Base-by-base conservation (phyloP, 208 protist genomes). In the Trypanosoma melophagium region DNA sequence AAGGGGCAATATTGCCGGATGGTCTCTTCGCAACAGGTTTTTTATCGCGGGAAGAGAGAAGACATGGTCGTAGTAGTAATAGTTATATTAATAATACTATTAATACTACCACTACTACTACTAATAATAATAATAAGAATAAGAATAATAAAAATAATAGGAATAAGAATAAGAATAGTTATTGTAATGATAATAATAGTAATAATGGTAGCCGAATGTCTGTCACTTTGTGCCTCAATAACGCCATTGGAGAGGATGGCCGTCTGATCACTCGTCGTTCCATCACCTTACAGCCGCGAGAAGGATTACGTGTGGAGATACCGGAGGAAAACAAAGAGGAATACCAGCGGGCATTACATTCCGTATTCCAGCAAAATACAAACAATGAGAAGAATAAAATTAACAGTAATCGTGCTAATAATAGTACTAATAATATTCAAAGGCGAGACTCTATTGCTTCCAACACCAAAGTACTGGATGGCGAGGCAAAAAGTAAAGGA, bases 281-380 rank as follows among this genome's bases (percentile, higher is more conserved):
- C 12, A 54, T 54, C 17, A 28, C 17, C 5, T 10, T 54, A 10
- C 16, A 54, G 17, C 50, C 50, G 7, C 7, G 50, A n/a, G 9
- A 7, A 21, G 50, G 50, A 28, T 14, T 54, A 5, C 7, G 9
- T 9, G 50, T 54, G 21, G 50, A 54, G 50, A 24, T 54, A 9
- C 50, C 50, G 7, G 21, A 54, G 50, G 50, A 54, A 54, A 54
- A 54, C 16, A 24, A 54, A 24, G 50, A 54, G 17, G 50, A 54
- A 24, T 54, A 54, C 16, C 7, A 5, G 7, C 7, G 21, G 16
- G 50, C 7, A 28, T 7, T 54, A 9, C 7, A 21, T 7, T 19
- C 7, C 7, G 7, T 24, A 54, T 28, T 28, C 7, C 7, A 54
- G 5, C 19, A n/a, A n/a, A 9, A 28, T 10, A n/a, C 7, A 54